Percentiles rank a stretch among this genome's conserved stretches.
These are phyloP conservation scores for Coffea canephora DNA, from an alignment of 257 asterid genomes.

Conservation along the genomic window DNA sequence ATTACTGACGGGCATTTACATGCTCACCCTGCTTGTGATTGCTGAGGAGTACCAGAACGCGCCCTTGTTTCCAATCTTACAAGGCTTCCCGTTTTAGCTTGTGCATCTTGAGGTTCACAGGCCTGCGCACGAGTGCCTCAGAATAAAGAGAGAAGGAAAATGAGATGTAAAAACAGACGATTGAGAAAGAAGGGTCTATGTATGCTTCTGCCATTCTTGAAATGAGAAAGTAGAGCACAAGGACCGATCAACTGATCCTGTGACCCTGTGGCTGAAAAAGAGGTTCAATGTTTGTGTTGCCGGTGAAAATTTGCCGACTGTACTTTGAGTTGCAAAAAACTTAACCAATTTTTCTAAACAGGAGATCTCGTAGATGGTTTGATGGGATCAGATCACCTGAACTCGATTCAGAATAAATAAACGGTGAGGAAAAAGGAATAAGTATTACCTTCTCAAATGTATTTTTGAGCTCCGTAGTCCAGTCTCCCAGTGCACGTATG, in stretches of 20 bases:
- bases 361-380: not conserved
- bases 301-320: not conserved
- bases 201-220: not conserved
- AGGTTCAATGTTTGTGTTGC: not conserved
- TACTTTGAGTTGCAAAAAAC: not conserved
- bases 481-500: conserved; percentile 82
- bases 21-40: conserved; percentile 49
- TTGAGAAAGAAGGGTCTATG: too few relatives aligned
- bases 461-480: conserved; percentile 78
- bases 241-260: not conserved
- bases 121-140: conserved; percentile 42
- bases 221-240: too few relatives aligned
- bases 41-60: conserved; percentile 32
- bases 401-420: not conserved
- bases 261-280: not conserved
- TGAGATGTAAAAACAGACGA: not conserved
- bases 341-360: not conserved
- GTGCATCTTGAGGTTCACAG: conserved; percentile 47
- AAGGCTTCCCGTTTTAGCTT: conserved; percentile 51
- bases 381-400: too few relatives aligned
- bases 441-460: conserved; percentile 57
- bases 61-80: conserved; percentile 74
- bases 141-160: not conserved
- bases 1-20: not conserved
- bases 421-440: not conserved